Evolutionary conservation across 1,139 yeast species (phyloP), one percentile per base, ranked within the genome.

Genomic region (Suhomyces atakaporum): DNA sequence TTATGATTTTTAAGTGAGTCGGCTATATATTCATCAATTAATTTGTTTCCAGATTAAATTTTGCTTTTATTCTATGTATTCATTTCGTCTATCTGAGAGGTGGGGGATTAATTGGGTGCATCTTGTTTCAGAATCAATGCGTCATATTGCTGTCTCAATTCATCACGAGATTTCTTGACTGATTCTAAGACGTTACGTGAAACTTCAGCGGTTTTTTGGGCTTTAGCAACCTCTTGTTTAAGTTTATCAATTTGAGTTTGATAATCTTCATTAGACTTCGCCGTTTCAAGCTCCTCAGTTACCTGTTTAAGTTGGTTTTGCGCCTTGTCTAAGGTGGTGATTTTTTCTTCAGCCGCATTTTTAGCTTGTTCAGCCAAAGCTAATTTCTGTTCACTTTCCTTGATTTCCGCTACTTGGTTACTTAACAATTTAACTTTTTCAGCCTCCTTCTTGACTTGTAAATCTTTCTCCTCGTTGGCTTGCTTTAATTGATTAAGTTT

Each of bases 91-190:
- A n/a, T n/a, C n/a, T n/a, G 21, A 8, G n/a, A 16, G 35, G 26
- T 13, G n/a, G 36, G 12, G 43, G 32, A 22, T n/a, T 19, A 19
- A 9, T 7, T 9, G 26, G 32, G 7, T 15, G n/a, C 20, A 19
- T 16, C 20, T 5, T 6, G 20, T 18, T 18, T 18, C 20, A 18
- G 20, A 6, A 6, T 18, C 8, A 18, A 18, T 18, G 20, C 20
- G 20, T 18, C 20, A 18, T 18, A 18, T 8, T 18, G 20, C 9
- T 29, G 38, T n/a, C 14, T 16, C 27, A 29, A 25, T 20, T 31
- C 36, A 10, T 36, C 30, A 27, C 25, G 28, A 27, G 22, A 13
- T 28, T 32, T 20, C 12, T 21, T 20, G 16, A 20, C 23, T 7
- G 22, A 12, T 9, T 24, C 26, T 7, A 10, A 24, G 9, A 32